Conservation (phyloP, 78 protist genomes). For the Dictyostelium intermedium region DNA sequence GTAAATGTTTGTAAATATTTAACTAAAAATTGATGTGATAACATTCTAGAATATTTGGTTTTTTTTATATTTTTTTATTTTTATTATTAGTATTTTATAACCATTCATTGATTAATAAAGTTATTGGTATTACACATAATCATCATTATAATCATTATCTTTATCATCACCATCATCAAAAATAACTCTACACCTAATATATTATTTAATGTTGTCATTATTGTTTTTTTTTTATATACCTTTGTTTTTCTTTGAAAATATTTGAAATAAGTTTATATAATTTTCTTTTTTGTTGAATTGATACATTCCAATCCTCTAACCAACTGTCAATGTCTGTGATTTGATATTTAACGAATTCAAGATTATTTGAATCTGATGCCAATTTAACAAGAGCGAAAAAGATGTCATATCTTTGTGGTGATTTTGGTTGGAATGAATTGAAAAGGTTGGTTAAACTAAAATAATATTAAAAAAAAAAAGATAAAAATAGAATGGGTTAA, state of each 20-base stretch:
- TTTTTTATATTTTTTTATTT: too few species aligned
- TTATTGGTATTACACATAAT: neutral
- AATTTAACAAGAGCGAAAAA: conserved; percentile 42
- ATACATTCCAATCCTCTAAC: conserved; percentile 64
- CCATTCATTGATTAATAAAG: too few species aligned
- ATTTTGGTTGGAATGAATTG: conserved; percentile 73
- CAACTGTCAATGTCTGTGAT: conserved; percentile 25
- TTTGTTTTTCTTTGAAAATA: conserved; percentile 64
- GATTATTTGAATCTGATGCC: conserved; percentile 49
- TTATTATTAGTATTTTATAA: neutral
- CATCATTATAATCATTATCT: too few species aligned
- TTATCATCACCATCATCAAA: too few species aligned
- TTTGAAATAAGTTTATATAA: conserved; percentile 58
- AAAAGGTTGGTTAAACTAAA: conserved; percentile 64
- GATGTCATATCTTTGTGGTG: conserved; percentile 61
- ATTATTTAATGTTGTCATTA: too few species aligned
- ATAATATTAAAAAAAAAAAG: neutral
- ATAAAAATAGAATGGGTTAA: neutral
- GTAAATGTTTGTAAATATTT: conserved; percentile 69
- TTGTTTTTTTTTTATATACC: neutral
- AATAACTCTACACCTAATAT: too few species aligned
- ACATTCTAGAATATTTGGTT: conserved; percentile 53
- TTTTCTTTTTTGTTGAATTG: conserved; percentile 49
- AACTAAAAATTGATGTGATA: conserved; percentile 72
- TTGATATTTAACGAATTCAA: conserved; percentile 61